These are phyloP conservation scores for Sugiyamaella qingdaonensis DNA, from an alignment of 805 yeast species.

Conservation along the genomic window DNA sequence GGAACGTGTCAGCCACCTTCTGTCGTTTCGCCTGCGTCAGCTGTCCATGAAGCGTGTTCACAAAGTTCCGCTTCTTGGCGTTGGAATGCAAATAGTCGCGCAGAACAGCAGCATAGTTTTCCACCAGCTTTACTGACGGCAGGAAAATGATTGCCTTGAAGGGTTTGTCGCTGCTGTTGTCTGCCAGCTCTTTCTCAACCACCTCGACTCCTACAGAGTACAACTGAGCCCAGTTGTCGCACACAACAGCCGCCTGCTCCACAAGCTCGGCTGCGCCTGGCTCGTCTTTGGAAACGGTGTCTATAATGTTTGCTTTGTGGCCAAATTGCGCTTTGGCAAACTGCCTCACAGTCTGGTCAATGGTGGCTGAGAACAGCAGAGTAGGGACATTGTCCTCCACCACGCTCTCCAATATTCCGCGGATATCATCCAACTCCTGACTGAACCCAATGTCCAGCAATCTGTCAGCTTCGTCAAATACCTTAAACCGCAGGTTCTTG, in stretches of 20 bases:
- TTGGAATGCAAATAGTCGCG: constrained; percentile 18
- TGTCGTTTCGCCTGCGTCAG: constrained; percentile 67
- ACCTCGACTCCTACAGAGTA: constrained; percentile 51
- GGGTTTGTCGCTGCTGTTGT: constrained; percentile 15
- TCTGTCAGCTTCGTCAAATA: constrained; percentile 91
- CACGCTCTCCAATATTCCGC: constrained; percentile 42
- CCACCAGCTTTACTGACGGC: constrained; percentile 71
- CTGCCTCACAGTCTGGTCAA: constrained; percentile 59
- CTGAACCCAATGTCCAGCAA: constrained; percentile 77
- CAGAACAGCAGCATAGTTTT: constrained; percentile 48
- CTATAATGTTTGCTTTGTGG: constrained; percentile 41
- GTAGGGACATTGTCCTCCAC: constrained; percentile 45
- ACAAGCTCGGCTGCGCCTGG: constrained; percentile 78
- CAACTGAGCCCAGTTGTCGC: constrained; percentile 53
- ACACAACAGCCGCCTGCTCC: constrained; percentile 57
- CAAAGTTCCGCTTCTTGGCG: constrained; percentile 8
- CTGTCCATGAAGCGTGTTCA: constrained; percentile 59
- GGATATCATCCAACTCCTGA: constrained; percentile 56
- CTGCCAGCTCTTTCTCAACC: constrained; percentile 39
- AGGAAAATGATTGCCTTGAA: constrained; percentile 82
- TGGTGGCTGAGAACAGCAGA: constrained; percentile 83
- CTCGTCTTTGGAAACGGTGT: constrained; percentile 69
- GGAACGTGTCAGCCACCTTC: constrained; percentile 51
- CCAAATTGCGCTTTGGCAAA: constrained; percentile 54
- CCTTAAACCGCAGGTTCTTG: constrained; percentile 53